Base-by-base conservation (phyloP, 2,329 filamentous ascomycete genomes). In the Raffaelea albimanens region DNA sequence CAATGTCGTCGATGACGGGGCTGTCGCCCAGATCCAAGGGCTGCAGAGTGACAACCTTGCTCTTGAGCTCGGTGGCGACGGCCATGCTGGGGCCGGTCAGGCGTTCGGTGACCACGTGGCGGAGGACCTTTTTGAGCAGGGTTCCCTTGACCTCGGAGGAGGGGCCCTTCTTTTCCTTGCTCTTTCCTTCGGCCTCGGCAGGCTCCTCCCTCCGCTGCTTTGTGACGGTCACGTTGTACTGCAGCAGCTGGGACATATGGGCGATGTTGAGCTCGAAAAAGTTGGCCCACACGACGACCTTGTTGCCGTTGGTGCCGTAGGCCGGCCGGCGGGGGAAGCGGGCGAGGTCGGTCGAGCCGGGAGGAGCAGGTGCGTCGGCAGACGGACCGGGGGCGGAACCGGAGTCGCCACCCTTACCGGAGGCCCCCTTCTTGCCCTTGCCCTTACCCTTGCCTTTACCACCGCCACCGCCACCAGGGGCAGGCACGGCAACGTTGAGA, bases 281-380 rank as follows among this genome's bases (percentile, higher is more conserved):
- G 57, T 80, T 80, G 4, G 74, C 63, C 72, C 73, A 78, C 0
- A 80, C 61, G 2, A 62, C 55, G 2, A 75, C 67, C 0, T 57
- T 40, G 2, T 42, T 58, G 4, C 76, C 76, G 5, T 53, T 54
- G 3, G 57, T 65, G 19, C 75, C 74, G 52, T 70, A 79, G 2
- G 67, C 68, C 19, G 76, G 76, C 2, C 76, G 68, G 8, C 57
- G 48, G 3, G 75, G 72, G 42, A 78, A 49, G 9, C 52, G 52
- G 8, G 38, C 36, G 8, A n/a, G 11, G 41, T 34, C 36, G 18
- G 1, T 21, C 9, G 29, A 13, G 21, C 3, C 34, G 9, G 8
- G 34, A 23, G 4, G 41, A 40, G 13, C 21, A n/a, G n/a, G n/a
- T 3, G 18, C n/a, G 3, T 22, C 5, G 16, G 5, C 44, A 9